Base-by-base conservation (phyloP, 352 stramenopile genomes). In the Globisporangium sylvaticum region DNA sequence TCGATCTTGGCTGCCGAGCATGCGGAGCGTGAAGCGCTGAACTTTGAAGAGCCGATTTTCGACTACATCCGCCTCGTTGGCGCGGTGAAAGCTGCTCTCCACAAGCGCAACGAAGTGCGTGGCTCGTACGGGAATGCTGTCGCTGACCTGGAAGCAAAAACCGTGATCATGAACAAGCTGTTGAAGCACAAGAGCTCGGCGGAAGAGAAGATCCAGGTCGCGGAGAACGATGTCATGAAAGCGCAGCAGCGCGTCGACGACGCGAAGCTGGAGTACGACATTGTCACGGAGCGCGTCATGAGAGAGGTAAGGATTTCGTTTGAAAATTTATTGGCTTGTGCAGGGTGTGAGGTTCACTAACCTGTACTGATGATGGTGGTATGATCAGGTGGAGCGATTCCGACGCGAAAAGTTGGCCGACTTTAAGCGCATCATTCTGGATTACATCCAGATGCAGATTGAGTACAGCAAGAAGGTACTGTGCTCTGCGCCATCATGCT, bases 401-500 rank as follows among this genome's bases (percentile, higher is more conserved):
- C 98, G 98, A 70, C 80, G 90, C 4, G 93, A 98, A 64, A 98
- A 98, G 58, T 79, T 97, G 0, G 86, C 89, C 7, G 96, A 99
- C 67, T 98, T 99, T 70, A 97, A 97, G 68, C 84, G 87, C 53
- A 98, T 98, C 62, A 92, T 99, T 18, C 78, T 98, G 66, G 93
- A 98, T 53, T 99, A 98, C 80, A 98, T 98, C 70, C 85, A 98
- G 62, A 88, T 98, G 73, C 95, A 99, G 74, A 98, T 98, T 66
- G 89, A 98, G 65, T 98, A 98, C 83, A 99, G 97, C 78, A 96
- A 97, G 67, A 89, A 93, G 74, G 89, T 94, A 27, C 2, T 64
- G 8, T 8, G 20, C 0, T 55, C 7, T 34, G 34, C 34, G 14
- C 14, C 37, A 44, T 44, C 37, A 20, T 44, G n/a, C n/a, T n/a